phyloP scores from a whole-genome alignment of 2,329 filamentous ascomycete genomes.

The Cladobotryum protrusum region DNA sequence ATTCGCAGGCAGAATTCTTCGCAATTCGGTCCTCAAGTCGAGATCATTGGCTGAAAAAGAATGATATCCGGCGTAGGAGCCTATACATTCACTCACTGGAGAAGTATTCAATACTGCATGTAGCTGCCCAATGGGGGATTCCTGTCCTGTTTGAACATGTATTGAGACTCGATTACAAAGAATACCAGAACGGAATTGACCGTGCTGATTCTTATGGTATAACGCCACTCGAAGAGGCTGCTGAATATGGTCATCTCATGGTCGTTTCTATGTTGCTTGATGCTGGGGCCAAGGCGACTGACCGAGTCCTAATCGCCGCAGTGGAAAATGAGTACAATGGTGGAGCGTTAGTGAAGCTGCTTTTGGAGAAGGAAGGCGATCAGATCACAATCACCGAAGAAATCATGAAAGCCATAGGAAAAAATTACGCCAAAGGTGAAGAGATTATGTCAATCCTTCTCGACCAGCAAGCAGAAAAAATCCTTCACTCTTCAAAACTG shows the following conservation, averaged over 20 bases:
- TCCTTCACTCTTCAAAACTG: too few species aligned
- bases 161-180: too few species aligned
- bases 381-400: too few species aligned
- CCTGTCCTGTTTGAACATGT: constrained; percentile 4
- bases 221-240: constrained; percentile 7
- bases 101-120: constrained; percentile 9
- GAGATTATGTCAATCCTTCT: too few species aligned
- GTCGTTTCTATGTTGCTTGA: background rate
- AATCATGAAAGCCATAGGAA: too few species aligned
- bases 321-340: constrained; percentile 1
- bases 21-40: constrained; percentile 1
- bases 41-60: background rate
- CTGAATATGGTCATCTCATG: constrained; percentile 7
- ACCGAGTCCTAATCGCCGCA: constrained; percentile 7
- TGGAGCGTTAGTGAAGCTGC: too few species aligned
- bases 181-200: constrained; percentile 4
- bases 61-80: too few species aligned
- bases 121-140: constrained; percentile 12
- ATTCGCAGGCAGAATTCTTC: constrained; percentile 7
- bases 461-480: too few species aligned
- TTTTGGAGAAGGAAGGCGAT: too few species aligned
- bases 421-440: too few species aligned
- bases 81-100: background rate
- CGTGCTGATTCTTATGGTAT: constrained; percentile 3
- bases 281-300: constrained; percentile 9